Percentiles rank a stretch among this genome's conserved stretches.
These are phyloP conservation scores for Yamadazyma oceani DNA, from an alignment of 1,139 yeast species.

Conservation along the genomic window DNA sequence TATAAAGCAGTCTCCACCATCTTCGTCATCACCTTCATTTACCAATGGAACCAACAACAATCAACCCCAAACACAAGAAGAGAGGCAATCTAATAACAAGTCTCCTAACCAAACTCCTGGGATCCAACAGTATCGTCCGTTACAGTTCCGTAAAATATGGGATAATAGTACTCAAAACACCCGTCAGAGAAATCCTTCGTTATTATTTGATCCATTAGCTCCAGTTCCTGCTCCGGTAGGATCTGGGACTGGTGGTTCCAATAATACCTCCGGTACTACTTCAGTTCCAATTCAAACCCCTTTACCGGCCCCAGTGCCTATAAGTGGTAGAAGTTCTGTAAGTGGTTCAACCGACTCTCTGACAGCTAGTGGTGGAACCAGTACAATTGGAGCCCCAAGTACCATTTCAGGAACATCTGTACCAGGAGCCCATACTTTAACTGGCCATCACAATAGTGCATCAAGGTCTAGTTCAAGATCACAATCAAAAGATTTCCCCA, in stretches of 20 bases:
- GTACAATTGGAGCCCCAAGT: conserved; percentile 4
- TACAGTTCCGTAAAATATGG: conserved; percentile 45
- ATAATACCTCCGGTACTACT: not conserved
- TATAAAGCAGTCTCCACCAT: not conserved
- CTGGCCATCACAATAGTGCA: too few species aligned
- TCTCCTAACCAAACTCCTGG: not conserved
- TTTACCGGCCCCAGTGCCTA: conserved; percentile 5
- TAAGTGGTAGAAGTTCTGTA: conserved; percentile 4
- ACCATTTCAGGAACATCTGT: conserved; percentile 6
- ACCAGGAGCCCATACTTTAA: conserved; percentile 6
- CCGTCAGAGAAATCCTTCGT: conserved; percentile 36
- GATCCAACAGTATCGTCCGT: conserved; percentile 28
- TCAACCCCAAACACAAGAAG: not conserved
- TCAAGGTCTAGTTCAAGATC: conserved; percentile 9
- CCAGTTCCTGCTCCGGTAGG: conserved; percentile 23
- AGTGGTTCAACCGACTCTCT: not conserved
- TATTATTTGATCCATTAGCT: conserved; percentile 40
- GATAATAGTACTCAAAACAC: conserved; percentile 18
- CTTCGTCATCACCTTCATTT: conserved; percentile 1
- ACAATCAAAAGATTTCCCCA: conserved; percentile 8
- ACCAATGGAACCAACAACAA: not conserved
- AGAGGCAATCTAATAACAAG: not conserved
- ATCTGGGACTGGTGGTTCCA: not conserved
- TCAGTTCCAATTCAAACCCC: conserved; percentile 7
- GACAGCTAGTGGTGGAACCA: not conserved